A percentile compares a stretch with the other conserved stretches of the same genome.
phyloP scores from a whole-genome alignment of 768 basidiomycete species.

The Hericium coralloides region DNA sequence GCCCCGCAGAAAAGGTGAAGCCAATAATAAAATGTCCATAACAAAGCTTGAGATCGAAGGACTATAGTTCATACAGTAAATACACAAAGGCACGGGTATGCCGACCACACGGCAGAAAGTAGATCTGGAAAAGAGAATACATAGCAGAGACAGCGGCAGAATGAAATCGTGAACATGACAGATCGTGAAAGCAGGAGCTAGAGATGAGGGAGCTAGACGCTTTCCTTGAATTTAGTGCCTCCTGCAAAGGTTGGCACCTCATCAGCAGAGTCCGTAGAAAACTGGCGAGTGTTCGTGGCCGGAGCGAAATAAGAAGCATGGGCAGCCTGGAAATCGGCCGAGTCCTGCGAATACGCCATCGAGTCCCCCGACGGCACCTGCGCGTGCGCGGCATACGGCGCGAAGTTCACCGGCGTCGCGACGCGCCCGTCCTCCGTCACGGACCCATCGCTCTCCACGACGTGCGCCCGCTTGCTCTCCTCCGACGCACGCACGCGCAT shows the following conservation, averaged over 20 bases:
- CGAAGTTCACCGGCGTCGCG: neutral
- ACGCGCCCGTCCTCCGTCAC: neutral
- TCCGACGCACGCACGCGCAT: neutral
- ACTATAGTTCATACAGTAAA: too few species aligned
- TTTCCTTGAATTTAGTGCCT: constrained; percentile 3
- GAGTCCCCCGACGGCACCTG: neutral
- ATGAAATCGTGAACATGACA: too few species aligned
- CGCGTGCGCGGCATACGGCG: neutral
- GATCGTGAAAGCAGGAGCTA: too few species aligned
- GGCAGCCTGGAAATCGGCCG: neutral
- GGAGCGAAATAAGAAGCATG: neutral
- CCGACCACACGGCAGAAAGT: too few species aligned
- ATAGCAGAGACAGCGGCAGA: too few species aligned
- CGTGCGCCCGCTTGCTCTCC: neutral
- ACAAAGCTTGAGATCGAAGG: too few species aligned
- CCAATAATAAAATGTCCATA: too few species aligned
- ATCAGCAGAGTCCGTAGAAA: constrained; percentile 1
- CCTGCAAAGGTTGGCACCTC: constrained; percentile 8
- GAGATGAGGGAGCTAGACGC: neutral
- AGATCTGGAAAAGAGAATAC: too few species aligned
- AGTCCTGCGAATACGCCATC: neutral
- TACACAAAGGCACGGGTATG: too few species aligned
- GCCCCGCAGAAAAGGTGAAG: too few species aligned
- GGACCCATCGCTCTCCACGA: neutral
- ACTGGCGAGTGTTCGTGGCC: neutral